phyloP scores from a whole-genome alignment of 805 yeast species.

The Nakazawaea anatomiae region DNA sequence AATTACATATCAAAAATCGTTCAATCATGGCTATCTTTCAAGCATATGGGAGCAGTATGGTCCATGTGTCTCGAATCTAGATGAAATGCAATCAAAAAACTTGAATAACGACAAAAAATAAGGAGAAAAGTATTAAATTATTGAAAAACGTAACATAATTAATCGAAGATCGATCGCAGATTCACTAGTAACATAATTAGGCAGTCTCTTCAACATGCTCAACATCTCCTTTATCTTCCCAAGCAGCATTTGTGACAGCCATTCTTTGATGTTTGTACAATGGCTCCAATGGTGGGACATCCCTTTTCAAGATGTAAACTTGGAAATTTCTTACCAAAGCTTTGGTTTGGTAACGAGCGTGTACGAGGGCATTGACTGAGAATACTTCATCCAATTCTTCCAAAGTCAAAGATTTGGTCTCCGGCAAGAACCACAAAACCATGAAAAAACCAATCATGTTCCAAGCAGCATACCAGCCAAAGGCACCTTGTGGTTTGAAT shows the following conservation, averaged over 20 bases:
- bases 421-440: conserved; percentile 68
- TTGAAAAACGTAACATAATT: no score
- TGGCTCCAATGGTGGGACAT: conserved; percentile 46
- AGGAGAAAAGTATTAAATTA: no score
- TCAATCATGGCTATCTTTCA: not conserved
- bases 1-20: not conserved
- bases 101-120: no score
- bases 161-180: no score
- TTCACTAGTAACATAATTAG: not conserved
- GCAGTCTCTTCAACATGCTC: conserved; percentile 40
- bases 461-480: conserved; percentile 87
- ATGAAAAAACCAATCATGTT: conserved; percentile 64
- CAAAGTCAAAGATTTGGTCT: conserved; percentile 64
- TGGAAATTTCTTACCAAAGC: conserved; percentile 37
- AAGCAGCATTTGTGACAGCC: conserved; percentile 55
- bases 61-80: no score
- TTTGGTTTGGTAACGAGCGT: conserved; percentile 43
- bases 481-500: conserved; percentile 78
- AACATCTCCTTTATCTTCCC: conserved; percentile 55
- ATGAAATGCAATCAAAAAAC: not conserved
- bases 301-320: conserved; percentile 40
- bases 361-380: conserved; percentile 48
- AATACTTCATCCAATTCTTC: conserved; percentile 77
- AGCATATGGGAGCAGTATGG: no score
- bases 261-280: conserved; percentile 50